Conservation (phyloP, 2,329 filamentous ascomycete genomes). For the Neofusicoccum cordaticola region DNA sequence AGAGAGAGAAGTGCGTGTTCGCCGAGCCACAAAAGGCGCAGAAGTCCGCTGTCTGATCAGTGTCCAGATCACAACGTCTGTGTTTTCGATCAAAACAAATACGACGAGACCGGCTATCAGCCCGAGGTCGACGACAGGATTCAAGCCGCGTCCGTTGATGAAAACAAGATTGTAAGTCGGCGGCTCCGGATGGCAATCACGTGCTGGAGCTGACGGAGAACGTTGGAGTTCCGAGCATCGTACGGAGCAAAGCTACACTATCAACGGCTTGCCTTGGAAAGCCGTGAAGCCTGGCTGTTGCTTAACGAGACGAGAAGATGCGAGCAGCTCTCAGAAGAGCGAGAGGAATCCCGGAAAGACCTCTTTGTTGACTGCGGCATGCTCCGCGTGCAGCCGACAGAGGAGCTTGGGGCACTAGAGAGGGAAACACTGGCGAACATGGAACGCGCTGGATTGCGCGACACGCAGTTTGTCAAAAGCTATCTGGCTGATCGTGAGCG, state of each 20-base stretch:
- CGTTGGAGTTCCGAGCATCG: neutral
- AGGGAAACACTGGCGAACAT: neutral
- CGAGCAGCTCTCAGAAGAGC: too few relatives aligned
- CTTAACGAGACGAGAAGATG: neutral
- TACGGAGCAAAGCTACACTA: neutral
- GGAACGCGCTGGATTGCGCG: neutral
- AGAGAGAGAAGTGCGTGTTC: neutral
- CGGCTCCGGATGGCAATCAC: neutral
- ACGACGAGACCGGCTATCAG: neutral
- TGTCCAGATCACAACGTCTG: neutral
- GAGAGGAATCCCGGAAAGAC: neutral
- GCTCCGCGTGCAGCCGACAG: neutral
- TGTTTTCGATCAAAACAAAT: neutral
- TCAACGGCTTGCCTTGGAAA: neutral
- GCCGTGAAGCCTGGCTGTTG: neutral
- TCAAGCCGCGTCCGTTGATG: neutral
- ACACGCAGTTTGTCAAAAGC: neutral
- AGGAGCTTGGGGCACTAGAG: neutral
- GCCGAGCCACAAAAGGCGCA: neutral
- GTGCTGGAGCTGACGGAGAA: neutral
- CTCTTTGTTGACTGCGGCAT: neutral
- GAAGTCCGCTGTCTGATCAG: neutral
- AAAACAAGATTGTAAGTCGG: neutral
- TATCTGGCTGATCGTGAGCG: neutral
- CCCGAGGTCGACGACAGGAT: neutral